Conservation (phyloP, 2,329 filamentous ascomycete species). For the Talaromyces sp. region DNA sequence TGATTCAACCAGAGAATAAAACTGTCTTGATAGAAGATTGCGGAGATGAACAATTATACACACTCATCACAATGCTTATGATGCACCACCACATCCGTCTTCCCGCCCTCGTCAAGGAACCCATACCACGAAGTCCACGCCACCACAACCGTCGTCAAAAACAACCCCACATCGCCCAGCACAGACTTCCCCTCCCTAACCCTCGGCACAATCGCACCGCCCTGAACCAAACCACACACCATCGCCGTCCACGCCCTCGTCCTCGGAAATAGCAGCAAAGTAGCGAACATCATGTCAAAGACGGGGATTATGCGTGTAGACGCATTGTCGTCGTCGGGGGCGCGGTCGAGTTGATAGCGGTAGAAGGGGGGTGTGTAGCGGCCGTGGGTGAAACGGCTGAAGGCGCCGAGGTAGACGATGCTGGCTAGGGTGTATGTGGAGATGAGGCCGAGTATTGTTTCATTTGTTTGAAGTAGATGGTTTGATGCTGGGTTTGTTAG, state of each 20-base stretch:
- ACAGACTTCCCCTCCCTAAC: background rate
- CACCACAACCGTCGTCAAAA: background rate
- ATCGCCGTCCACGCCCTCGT: background rate
- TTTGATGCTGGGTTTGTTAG: background rate
- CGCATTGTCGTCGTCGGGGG: background rate
- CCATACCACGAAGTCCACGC: background rate
- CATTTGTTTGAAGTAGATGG: background rate
- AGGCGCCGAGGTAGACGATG: slow-evolving; percentile 1
- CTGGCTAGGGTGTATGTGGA: background rate
- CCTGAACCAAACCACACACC: background rate
- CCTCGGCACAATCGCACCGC: background rate
- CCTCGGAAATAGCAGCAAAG: background rate
- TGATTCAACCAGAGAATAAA: too few relatives aligned
- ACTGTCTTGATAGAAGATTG: background rate
- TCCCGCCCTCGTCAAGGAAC: too few relatives aligned
- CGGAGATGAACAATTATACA: background rate
- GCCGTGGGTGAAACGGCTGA: slow-evolving; percentile 3
- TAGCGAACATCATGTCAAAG: background rate
- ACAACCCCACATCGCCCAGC: background rate
- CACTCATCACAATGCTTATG: background rate
- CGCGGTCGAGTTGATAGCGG: slow-evolving; percentile 3
- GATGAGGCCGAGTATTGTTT: slow-evolving; percentile 3
- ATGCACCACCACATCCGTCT: background rate
- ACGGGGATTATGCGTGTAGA: slow-evolving; percentile 1
- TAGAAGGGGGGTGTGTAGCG: slow-evolving; percentile 7